These are phyloP conservation scores for Cercospora brassicicola DNA, from an alignment of 2,329 filamentous ascomycete species.

Conservation along the genomic window DNA sequence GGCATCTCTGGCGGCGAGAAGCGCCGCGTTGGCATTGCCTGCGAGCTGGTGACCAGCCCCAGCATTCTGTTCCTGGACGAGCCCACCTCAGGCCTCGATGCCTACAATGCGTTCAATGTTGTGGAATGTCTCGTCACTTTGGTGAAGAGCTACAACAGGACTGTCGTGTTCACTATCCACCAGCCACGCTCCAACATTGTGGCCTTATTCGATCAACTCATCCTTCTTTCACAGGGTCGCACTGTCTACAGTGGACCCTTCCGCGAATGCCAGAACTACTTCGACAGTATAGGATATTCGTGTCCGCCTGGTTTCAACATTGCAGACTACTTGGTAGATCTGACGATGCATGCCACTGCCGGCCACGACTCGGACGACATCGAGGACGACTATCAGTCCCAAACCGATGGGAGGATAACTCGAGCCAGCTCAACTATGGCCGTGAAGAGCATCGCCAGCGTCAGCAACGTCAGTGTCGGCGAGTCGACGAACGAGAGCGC, in stretches of 20 bases:
- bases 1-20: constrained; percentile 98
- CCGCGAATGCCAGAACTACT: constrained; percentile 83
- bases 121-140: constrained; percentile 92
- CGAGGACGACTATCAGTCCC: constrained; percentile 52
- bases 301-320: constrained; percentile 98
- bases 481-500: constrained; percentile 51
- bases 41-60: constrained; percentile 93
- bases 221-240: constrained; percentile 83
- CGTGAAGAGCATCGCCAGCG: constrained; percentile 85
- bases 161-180: constrained; percentile 97
- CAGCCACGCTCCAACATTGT: constrained; percentile 98
- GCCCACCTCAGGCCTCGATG: constrained; percentile 91
- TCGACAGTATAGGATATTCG: constrained; percentile 84
- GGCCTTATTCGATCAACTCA: constrained; percentile 89
- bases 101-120: constrained; percentile 97
- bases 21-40: constrained; percentile 91
- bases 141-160: constrained; percentile 94
- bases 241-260: constrained; percentile 95
- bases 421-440: constrained; percentile 83
- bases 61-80: constrained; percentile 97
- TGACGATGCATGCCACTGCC: constrained; percentile 90
- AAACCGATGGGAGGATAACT: constrained; percentile 66
- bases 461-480: constrained; percentile 68
- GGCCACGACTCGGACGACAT: constrained; percentile 57
- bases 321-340: constrained; percentile 92